Percentiles rank a stretch among this genome's conserved stretches.
Conservation (phyloP, 2,329 filamentous ascomycete genomes). For the Microcera coccophila region DNA sequence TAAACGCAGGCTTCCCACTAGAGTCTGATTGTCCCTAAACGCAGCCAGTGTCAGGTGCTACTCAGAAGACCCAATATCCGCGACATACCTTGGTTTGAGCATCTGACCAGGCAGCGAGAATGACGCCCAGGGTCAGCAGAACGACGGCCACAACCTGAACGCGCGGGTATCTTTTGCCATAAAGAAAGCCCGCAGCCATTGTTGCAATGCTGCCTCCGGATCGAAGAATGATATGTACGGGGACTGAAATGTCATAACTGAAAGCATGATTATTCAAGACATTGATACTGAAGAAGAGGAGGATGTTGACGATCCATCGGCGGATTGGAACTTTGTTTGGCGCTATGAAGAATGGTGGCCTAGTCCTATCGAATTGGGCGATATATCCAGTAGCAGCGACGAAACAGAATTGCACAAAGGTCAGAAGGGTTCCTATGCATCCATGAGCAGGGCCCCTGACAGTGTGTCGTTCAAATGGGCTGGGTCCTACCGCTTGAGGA, state of each 20-base stretch:
- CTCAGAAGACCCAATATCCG: constrained; percentile 2
- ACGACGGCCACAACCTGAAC: constrained; percentile 78
- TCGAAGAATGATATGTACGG: constrained; percentile 91
- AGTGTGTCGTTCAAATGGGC: not conserved
- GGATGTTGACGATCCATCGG: constrained; percentile 84
- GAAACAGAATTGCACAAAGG: constrained; percentile 84
- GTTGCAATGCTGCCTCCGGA: constrained; percentile 96
- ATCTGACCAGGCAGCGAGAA: constrained; percentile 86
- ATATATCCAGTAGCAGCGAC: constrained; percentile 75
- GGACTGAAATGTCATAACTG: constrained; percentile 92
- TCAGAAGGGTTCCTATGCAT: constrained; percentile 69
- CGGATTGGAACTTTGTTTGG: constrained; percentile 76
- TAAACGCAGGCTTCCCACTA: constrained; percentile 30
- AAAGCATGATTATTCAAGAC: constrained; percentile 97
- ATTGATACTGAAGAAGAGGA: constrained; percentile 90
- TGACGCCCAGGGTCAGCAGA: constrained; percentile 79
- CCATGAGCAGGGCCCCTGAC: constrained; percentile 14
- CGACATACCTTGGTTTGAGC: constrained; percentile 62
- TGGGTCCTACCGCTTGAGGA: constrained; percentile 68
- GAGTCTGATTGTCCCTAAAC: constrained; percentile 16
- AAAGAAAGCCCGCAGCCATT: constrained; percentile 83
- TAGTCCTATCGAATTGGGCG: constrained; percentile 65
- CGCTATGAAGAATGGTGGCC: constrained; percentile 68
- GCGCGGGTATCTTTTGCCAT: constrained; percentile 77
- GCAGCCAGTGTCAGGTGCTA: not conserved